phyloP scores from a whole-genome alignment of 2,329 filamentous ascomycete species.

The Plectosphaerella sp. region DNA sequence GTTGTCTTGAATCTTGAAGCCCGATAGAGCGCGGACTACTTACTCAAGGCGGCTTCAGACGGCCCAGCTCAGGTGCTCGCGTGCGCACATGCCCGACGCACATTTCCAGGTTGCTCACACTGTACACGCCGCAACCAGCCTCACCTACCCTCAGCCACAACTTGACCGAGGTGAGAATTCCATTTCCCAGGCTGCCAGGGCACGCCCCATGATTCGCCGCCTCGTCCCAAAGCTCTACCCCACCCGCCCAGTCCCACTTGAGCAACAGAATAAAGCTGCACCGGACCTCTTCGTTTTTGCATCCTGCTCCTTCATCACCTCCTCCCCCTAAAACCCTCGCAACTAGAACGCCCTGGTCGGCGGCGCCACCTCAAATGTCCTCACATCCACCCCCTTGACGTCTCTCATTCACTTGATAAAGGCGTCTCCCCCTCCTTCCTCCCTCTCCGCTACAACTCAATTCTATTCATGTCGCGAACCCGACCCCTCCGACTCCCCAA shows the following conservation, averaged over 20 bases:
- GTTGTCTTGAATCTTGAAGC: too few relatives aligned
- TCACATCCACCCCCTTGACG: background rate
- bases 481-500: too few relatives aligned
- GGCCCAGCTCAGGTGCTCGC: too few relatives aligned
- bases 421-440: background rate
- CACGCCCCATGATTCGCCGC: slow-evolving; percentile 5
- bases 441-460: slow-evolving; percentile 5
- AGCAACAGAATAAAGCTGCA: slow-evolving; percentile 11
- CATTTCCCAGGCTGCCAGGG: background rate
- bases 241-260: slow-evolving; percentile 4
- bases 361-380: background rate
- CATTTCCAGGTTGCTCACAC: too few relatives aligned
- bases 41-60: too few relatives aligned
- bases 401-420: background rate
- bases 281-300: slow-evolving; percentile 11
- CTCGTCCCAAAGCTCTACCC: slow-evolving; percentile 7
- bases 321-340: slow-evolving; percentile 6
- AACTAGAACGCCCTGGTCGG: slow-evolving; percentile 3
- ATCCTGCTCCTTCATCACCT: slow-evolving; percentile 11
- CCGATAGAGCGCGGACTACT: too few relatives aligned
- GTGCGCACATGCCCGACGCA: too few relatives aligned
- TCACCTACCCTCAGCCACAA: too few relatives aligned
- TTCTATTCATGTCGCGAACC: slow-evolving; percentile 11
- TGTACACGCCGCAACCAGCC: too few relatives aligned
- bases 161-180: background rate